Percentiles rank a stretch among this genome's conserved stretches.
Evolutionary conservation across 805 yeast species (phyloP).

Genomic region (Candida suzukii): DNA sequence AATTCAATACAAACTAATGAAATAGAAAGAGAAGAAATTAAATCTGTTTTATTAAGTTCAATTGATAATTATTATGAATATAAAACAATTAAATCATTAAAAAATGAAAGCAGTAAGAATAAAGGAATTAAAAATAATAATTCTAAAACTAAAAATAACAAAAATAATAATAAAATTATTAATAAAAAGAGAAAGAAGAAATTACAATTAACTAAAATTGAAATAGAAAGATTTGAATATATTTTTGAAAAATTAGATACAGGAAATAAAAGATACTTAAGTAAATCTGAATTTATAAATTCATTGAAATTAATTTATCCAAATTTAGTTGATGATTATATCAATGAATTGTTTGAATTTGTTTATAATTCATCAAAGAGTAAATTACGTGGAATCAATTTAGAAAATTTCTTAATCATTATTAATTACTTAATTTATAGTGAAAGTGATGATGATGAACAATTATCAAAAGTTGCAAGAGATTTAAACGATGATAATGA

Average conservation of each 20-base stretch:
- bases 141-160: background rate
- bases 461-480: slow-evolving; percentile 12
- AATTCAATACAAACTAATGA: background rate
- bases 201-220: background rate
- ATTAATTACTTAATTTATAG: slow-evolving; percentile 12
- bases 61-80: background rate
- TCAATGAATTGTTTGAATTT: slow-evolving; percentile 30
- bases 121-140: background rate
- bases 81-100: background rate
- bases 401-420: slow-evolving; percentile 18
- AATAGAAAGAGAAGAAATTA: background rate
- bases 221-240: slow-evolving; percentile 33
- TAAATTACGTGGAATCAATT: slow-evolving; percentile 19
- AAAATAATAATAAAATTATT: too few relatives aligned
- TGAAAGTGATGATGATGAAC: slow-evolving; percentile 8
- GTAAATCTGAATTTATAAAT: slow-evolving; percentile 34
- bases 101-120: background rate
- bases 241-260: slow-evolving; percentile 34
- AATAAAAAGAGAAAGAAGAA: background rate
- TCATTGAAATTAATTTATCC: slow-evolving; percentile 37
- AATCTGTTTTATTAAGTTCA: background rate
- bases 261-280: slow-evolving; percentile 28
- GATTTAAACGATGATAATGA: background rate
- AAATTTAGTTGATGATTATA: slow-evolving; percentile 26
- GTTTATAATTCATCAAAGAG: slow-evolving; percentile 14